Evolutionary conservation across 2,329 filamentous ascomycete genomes (phyloP).

Genomic region (Colletotrichum tanaceti): DNA sequence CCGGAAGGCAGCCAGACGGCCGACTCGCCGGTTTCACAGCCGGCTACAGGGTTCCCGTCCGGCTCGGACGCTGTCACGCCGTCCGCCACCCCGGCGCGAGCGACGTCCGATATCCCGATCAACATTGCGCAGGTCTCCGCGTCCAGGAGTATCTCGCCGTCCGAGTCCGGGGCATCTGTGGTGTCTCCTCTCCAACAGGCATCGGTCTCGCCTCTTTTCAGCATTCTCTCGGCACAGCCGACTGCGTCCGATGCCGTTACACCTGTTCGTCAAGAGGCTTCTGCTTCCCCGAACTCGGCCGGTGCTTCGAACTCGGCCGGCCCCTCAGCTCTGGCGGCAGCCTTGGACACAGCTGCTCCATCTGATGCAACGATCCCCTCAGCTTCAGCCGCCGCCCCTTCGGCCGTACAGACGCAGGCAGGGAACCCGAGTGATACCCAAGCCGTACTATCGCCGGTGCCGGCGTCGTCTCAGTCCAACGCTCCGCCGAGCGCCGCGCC

Average conservation of each 20-base stretch:
- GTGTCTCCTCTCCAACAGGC: neutral
- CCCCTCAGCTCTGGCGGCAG: neutral
- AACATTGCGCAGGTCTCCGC: neutral
- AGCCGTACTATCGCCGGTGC: neutral
- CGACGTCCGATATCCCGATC: neutral
- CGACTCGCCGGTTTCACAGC: neutral
- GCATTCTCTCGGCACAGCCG: neutral
- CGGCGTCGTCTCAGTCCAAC: neutral
- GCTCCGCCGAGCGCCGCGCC: neutral
- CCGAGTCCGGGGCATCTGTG: neutral
- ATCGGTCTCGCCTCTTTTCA: neutral
- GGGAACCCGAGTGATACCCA: neutral
- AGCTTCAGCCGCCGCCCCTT: neutral
- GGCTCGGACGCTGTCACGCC: neutral
- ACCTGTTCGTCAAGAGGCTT: neutral
- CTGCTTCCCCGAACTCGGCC: neutral
- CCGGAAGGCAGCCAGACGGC: neutral
- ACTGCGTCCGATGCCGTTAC: neutral
- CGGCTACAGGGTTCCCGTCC: neutral
- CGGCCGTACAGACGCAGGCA: neutral
- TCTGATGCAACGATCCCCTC: neutral
- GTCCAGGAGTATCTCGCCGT: neutral
- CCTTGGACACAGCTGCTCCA: neutral
- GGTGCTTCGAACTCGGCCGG: neutral
- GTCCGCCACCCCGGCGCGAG: neutral